phyloP scores from a whole-genome alignment of 768 basidiomycete species.

The Lactarius trivialis region DNA sequence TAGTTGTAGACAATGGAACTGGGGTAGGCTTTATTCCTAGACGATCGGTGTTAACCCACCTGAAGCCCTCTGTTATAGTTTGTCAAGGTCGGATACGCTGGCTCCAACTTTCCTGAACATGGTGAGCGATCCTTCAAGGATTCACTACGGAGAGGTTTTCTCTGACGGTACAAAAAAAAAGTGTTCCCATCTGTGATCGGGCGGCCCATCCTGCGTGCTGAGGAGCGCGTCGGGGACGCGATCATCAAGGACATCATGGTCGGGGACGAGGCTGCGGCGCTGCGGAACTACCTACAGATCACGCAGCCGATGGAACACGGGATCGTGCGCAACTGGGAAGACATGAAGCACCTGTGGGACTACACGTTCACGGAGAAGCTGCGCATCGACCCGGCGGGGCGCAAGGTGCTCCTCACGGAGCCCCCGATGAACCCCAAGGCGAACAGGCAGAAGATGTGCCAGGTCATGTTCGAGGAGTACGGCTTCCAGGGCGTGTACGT shows the following conservation, averaged over 20 bases:
- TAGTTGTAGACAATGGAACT: constrained; percentile 64
- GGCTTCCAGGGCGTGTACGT: constrained; percentile 94
- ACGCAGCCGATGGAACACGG: constrained; percentile 99
- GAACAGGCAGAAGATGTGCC: constrained; percentile 89
- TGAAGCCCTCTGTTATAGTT: constrained; percentile 35
- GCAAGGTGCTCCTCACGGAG: constrained; percentile 91
- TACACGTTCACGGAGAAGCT: constrained; percentile 98
- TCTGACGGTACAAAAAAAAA: neutral
- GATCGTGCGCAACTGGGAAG: constrained; percentile 98
- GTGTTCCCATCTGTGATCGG: constrained; percentile 97
- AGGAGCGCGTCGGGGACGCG: constrained; percentile 83
- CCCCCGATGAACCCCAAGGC: constrained; percentile 98
- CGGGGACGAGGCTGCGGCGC: constrained; percentile 92
- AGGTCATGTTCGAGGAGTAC: constrained; percentile 99
- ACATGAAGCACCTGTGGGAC: constrained; percentile 98
- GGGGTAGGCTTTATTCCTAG: constrained; percentile 36
- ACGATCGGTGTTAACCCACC: neutral
- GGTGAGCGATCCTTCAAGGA: constrained; percentile 29
- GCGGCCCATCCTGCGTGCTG: constrained; percentile 93
- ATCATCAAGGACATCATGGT: constrained; percentile 97
- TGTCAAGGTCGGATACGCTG: constrained; percentile 59
- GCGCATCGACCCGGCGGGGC: constrained; percentile 74
- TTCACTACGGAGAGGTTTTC: neutral
- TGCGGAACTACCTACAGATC: constrained; percentile 92
- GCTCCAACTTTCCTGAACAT: constrained; percentile 61